phyloP scores from a whole-genome alignment of 1,139 yeast genomes.

The Spathaspora sp. region DNA sequence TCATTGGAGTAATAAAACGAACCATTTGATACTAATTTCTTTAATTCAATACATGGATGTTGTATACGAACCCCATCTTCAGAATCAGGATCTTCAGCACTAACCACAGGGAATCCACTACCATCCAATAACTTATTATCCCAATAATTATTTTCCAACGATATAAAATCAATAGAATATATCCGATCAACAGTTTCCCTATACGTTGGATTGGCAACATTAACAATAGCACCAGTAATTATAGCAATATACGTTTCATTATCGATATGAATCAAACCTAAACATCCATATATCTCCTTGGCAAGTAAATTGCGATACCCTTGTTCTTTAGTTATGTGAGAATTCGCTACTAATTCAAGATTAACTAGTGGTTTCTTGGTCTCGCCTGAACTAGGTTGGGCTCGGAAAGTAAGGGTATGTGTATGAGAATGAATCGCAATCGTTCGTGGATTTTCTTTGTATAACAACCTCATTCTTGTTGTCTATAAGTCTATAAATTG shows the following conservation, averaged over 20 bases:
- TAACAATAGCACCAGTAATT: conserved; percentile 66
- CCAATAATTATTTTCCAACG: conserved; percentile 73
- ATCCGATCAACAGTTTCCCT: conserved; percentile 81
- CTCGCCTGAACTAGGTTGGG: conserved; percentile 14
- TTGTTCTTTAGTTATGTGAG: conserved; percentile 34
- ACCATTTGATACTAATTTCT: conserved; percentile 79
- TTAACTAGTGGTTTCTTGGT: conserved; percentile 41
- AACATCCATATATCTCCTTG: conserved; percentile 71
- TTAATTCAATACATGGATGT: conserved; percentile 83
- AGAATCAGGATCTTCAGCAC: conserved; percentile 17
- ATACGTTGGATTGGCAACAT: conserved; percentile 83
- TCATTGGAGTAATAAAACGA: conserved; percentile 91
- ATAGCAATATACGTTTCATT: conserved; percentile 72
- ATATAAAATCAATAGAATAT: conserved; percentile 79
- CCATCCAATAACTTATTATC: conserved; percentile 68
- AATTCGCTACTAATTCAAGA: conserved; percentile 49
- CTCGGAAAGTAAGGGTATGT: conserved; percentile 51
- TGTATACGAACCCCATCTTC: conserved; percentile 37
- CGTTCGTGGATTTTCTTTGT: conserved; percentile 52
- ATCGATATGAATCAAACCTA: conserved; percentile 76
- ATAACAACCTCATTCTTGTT: conserved; percentile 46
- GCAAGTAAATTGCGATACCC: conserved; percentile 52
- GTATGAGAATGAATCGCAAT: conserved; percentile 52
- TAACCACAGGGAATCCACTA: conserved; percentile 55
- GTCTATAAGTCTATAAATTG: not conserved